These are phyloP conservation scores for Camelina hispida DNA, from an alignment of 345 rosid genomes.

Conservation along the genomic window DNA sequence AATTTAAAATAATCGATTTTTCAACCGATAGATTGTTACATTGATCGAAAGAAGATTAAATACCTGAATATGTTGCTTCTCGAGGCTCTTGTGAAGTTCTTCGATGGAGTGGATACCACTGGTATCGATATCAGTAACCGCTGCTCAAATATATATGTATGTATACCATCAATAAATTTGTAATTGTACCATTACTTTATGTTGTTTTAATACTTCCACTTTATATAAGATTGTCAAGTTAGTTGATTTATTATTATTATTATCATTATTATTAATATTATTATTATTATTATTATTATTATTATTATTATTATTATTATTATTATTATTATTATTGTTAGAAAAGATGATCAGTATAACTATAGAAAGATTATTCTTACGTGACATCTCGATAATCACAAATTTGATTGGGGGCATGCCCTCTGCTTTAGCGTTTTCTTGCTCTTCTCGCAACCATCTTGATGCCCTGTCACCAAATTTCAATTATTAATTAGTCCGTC, in stretches of 20 bases:
- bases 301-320: too few relatives aligned
- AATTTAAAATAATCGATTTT: neutral
- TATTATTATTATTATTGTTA: too few relatives aligned
- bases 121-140: slow-evolving; percentile 88
- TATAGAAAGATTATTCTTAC: slow-evolving; percentile 46
- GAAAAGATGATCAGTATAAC: neutral
- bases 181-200: neutral
- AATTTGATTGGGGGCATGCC: slow-evolving; percentile 54
- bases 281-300: too few relatives aligned
- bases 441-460: slow-evolving; percentile 81
- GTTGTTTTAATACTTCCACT: neutral
- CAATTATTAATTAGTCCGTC: neutral
- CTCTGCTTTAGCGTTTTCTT: slow-evolving; percentile 49
- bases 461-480: slow-evolving; percentile 51
- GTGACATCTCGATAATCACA: slow-evolving; percentile 79
- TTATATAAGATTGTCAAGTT: neutral
- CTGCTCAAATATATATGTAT: slow-evolving; percentile 41
- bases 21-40: neutral
- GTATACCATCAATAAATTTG: slow-evolving; percentile 13
- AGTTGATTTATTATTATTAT: neutral
- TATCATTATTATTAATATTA: too few relatives aligned
- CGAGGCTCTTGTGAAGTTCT: slow-evolving; percentile 66
- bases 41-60: neutral
- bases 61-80: slow-evolving; percentile 67
- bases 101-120: slow-evolving; percentile 83